Percentiles rank a stretch among this genome's conserved stretches.
These are phyloP conservation scores for Pittosporum tobira DNA, from an alignment of 129 eudicot genomes.

Conservation along the genomic window DNA sequence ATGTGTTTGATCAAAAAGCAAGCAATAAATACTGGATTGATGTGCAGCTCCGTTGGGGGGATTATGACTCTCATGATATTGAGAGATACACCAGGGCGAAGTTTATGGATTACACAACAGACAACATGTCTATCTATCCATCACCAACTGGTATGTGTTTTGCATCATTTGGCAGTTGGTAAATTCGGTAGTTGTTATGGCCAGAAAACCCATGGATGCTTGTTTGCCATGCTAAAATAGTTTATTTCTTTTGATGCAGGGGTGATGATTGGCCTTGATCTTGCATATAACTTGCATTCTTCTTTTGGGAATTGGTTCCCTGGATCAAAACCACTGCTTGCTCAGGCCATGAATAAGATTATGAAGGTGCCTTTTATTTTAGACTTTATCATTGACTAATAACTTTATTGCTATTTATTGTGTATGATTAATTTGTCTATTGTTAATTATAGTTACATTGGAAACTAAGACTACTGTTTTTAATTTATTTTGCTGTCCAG, in stretches of 20 bases:
- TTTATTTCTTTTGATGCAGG: too few species aligned
- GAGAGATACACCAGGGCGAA: constrained; percentile 96
- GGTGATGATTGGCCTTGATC: constrained; percentile 96
- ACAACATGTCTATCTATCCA: constrained; percentile 97
- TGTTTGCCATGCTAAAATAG: too few species aligned
- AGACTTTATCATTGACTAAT: too few species aligned
- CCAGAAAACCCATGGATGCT: too few species aligned
- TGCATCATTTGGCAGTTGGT: too few species aligned
- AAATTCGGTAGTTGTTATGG: too few species aligned
- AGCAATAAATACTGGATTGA: constrained; percentile 99
- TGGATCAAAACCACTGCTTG: constrained; percentile 92
- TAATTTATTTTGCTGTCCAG: too few species aligned
- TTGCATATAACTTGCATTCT: constrained; percentile 96
- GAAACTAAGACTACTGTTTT: too few species aligned
- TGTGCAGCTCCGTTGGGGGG: constrained; percentile 99
- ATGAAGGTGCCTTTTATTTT: too few species aligned
- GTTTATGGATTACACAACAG: constrained; percentile 97
- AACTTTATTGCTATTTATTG: too few species aligned
- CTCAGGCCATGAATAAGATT: constrained; percentile 98
- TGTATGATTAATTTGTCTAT: too few species aligned
- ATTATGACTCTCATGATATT: constrained; percentile 95
- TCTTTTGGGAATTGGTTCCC: constrained; percentile 99
- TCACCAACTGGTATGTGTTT: constrained; percentile 99
- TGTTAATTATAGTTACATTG: too few species aligned
- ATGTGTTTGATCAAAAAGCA: constrained; percentile 96